Evolutionary conservation across 2,329 filamentous ascomycete species (phyloP).

Genomic region (Cladosporium sp.): DNA sequence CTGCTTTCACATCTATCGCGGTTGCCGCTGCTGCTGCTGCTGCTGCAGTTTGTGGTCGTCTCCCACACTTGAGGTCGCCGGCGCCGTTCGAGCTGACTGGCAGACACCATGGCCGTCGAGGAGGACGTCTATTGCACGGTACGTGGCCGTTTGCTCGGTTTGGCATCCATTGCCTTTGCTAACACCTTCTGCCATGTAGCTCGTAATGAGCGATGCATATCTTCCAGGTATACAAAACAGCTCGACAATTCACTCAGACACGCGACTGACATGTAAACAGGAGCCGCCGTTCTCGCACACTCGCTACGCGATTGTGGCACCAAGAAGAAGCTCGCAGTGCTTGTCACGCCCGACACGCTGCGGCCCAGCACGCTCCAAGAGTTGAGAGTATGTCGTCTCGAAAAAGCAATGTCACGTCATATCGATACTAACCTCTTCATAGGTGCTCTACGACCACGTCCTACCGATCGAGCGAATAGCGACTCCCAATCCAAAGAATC

Average conservation of each 20-base stretch:
- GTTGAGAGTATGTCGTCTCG: slow-evolving; percentile 57
- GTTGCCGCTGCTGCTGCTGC: too few species aligned
- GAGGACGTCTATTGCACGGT: slow-evolving; percentile 66
- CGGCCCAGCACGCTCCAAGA: slow-evolving; percentile 71
- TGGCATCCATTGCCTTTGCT: not conserved
- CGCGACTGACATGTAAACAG: slow-evolving; percentile 45
- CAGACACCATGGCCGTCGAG: slow-evolving; percentile 24
- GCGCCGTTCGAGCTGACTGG: not conserved
- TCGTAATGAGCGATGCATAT: slow-evolving; percentile 88
- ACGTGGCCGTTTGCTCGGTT: slow-evolving; percentile 25
- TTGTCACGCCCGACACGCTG: slow-evolving; percentile 78
- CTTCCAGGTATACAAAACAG: slow-evolving; percentile 65
- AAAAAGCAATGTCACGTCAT: not conserved
- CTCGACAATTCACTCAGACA: slow-evolving; percentile 20
- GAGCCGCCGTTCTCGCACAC: slow-evolving; percentile 89
- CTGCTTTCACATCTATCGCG: too few species aligned
- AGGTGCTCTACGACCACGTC: slow-evolving; percentile 84
- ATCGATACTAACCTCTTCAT: slow-evolving; percentile 19
- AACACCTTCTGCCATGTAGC: slow-evolving; percentile 49
- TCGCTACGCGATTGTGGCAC: slow-evolving; percentile 89
- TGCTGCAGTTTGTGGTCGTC: too few species aligned
- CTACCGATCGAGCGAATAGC: slow-evolving; percentile 77
- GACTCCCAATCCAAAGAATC: slow-evolving; percentile 73
- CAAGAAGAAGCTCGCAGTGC: slow-evolving; percentile 75
- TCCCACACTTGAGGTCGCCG: not conserved